Base-by-base conservation (phyloP, 441 rosid species). In the Arabidopsis hybrid region DNA sequence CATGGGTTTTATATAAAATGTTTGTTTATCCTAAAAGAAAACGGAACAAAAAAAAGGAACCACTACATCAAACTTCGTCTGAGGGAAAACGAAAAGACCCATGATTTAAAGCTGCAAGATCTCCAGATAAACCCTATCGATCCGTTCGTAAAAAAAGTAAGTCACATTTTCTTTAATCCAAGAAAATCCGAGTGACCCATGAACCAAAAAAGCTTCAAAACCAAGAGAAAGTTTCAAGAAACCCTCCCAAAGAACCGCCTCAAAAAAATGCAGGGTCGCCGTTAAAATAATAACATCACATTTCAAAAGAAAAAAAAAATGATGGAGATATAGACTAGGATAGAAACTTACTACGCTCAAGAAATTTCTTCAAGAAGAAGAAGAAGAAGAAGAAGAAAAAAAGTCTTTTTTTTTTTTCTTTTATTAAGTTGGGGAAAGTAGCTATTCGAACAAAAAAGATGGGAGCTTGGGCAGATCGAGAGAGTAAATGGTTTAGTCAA, bases 391-490 rank as follows among this genome's bases (percentile, higher is more conserved):
- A n/a, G n/a, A 43, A 47, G 45, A 68, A 12, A 13, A 36, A 39
- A n/a, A 52, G 47, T 43, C 79, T 81, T 78, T 80, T 14, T 31
- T 5, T 53, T 26, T 39, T 16, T 3, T 43, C 0, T 47, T n/a
- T 17, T 62, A n/a, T 36, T 13, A 31, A 13, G n/a, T 9, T 9
- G 74, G 32, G 52, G 61, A 26, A 71, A 46, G 18, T 60, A 73
- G 60, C 65, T 73, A 69, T 60, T 40, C 31, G 60, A 79, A 83
- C 75, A 56, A 70, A 65, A 57, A 53, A 75, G 43, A 58, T n/a
- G 67, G 21, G 79, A 80, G 78, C 70, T 71, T 60, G 59, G 84
- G 47, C 56, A 75, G 85, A 50, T 76, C 65, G 70, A 31, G 75
- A 71, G 66, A 76, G 72, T 64, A 65, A 65, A 49, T 57, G 72